These are phyloP conservation scores for Bipolaris cookei DNA, from an alignment of 2,329 filamentous ascomycete genomes.

Conservation along the genomic window DNA sequence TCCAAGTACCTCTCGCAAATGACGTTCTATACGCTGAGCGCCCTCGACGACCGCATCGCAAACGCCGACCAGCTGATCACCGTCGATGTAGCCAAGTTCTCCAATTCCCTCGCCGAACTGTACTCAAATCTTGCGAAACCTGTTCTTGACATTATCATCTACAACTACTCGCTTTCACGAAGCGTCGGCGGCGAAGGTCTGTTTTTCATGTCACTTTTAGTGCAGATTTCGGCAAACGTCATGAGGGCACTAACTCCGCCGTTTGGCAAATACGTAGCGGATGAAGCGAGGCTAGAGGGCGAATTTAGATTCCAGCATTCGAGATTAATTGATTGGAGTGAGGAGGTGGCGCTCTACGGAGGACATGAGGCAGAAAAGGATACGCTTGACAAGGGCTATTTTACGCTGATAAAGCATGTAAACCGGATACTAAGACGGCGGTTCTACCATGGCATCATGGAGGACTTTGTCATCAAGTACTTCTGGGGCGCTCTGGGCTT, in stretches of 20 bases:
- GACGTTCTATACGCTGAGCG: conserved; percentile 96
- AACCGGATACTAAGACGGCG: conserved; percentile 90
- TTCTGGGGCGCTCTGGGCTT: conserved; percentile 96
- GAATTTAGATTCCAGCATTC: conserved; percentile 97
- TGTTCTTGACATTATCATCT: conserved; percentile 92
- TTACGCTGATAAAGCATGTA: conserved; percentile 98
- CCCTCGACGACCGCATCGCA: conserved; percentile 95
- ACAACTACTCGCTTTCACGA: conserved; percentile 90
- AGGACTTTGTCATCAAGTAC: conserved; percentile 99
- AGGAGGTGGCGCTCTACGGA: conserved; percentile 90
- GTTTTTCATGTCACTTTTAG: conserved; percentile 91
- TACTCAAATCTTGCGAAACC: conserved; percentile 98
- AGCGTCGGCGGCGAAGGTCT: conserved; percentile 96
- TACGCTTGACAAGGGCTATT: conserved; percentile 96
- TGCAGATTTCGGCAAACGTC: conserved; percentile 88
- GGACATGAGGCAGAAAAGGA: conserved; percentile 96
- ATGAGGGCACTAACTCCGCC: conserved; percentile 96
- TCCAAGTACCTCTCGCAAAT: conserved; percentile 95
- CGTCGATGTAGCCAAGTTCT: conserved; percentile 95
- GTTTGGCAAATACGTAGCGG: conserved; percentile 96
- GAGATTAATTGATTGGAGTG: conserved; percentile 91
- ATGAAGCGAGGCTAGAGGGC: conserved; percentile 91
- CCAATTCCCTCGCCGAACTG: conserved; percentile 89
- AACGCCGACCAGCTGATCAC: conserved; percentile 98
- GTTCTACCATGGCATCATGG: conserved; percentile 99